These are phyloP conservation scores for Boletus huronensis DNA, from an alignment of 768 basidiomycete species.

Conservation along the genomic window DNA sequence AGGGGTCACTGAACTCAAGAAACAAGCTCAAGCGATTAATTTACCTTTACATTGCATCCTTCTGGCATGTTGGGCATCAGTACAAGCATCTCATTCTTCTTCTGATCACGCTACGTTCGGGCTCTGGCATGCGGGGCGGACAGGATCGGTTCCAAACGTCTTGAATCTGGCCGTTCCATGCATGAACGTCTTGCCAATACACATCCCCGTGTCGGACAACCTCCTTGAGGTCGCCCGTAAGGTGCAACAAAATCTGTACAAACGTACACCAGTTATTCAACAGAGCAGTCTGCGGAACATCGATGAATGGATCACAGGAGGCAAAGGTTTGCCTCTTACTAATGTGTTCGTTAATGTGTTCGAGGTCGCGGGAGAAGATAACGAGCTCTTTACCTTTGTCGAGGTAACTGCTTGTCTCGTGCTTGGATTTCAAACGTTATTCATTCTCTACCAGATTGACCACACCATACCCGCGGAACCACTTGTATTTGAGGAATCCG, in stretches of 20 bases:
- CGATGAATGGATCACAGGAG: constrained; percentile 35
- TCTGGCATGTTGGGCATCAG: constrained; percentile 42
- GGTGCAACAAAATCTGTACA: constrained; percentile 36
- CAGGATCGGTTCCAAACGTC: constrained; percentile 33
- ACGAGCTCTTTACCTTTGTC: constrained; percentile 29
- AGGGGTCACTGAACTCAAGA: constrained; percentile 42
- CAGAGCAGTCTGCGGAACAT: constrained; percentile 39
- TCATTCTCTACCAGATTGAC: constrained; percentile 28
- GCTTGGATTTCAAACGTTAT: neutral
- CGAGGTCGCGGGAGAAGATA: constrained; percentile 31
- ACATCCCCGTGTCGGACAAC: constrained; percentile 22
- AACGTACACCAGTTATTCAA: constrained; percentile 38
- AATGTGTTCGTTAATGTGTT: constrained; percentile 47
- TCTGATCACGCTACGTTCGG: constrained; percentile 37
- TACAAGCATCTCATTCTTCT: constrained; percentile 33
- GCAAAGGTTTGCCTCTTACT: constrained; percentile 31
- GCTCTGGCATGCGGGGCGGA: constrained; percentile 47
- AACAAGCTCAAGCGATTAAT: constrained; percentile 36
- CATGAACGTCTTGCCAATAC: constrained; percentile 42
- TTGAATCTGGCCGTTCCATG: constrained; percentile 43
- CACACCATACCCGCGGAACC: constrained; percentile 32
- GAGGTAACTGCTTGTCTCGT: constrained; percentile 28
- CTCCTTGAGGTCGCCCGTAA: constrained; percentile 29
- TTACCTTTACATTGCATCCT: constrained; percentile 41
- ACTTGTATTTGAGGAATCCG: constrained; percentile 6